phyloP scores from a whole-genome alignment of 179 eudicot species.

The Sideroxylon spinosum region DNA sequence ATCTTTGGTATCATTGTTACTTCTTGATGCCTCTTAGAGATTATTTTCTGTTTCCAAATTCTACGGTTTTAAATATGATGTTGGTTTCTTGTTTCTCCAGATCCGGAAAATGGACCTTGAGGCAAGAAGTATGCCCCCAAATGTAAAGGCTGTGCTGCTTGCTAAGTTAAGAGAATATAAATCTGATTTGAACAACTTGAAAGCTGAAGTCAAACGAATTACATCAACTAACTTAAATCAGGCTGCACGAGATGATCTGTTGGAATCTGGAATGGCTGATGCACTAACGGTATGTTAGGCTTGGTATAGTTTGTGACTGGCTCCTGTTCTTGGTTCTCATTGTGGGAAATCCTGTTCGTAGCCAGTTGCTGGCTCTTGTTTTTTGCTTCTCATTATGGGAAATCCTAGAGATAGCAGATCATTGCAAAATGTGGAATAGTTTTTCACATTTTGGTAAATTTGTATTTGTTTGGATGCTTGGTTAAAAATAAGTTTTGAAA shows the following conservation, averaged over 20 bases:
- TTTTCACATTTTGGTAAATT: neutral
- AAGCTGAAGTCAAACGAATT: slow-evolving; percentile 50
- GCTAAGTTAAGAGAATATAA: slow-evolving; percentile 67
- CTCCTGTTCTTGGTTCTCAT: neutral
- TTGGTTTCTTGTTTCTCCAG: slow-evolving; percentile 27
- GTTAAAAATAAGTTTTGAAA: neutral
- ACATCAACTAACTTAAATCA: slow-evolving; percentile 42
- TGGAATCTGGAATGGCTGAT: slow-evolving; percentile 77
- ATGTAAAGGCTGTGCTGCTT: slow-evolving; percentile 62
- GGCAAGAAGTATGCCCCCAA: slow-evolving; percentile 68
- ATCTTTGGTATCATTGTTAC: slow-evolving; percentile 37
- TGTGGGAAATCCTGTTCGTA: neutral
- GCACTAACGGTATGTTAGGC: slow-evolving; percentile 38
- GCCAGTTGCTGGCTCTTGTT: neutral
- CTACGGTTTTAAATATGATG: neutral
- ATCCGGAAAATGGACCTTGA: slow-evolving; percentile 71
- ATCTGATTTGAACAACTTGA: slow-evolving; percentile 66
- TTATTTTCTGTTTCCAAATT: slow-evolving; percentile 6
- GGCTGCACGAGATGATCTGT: slow-evolving; percentile 59
- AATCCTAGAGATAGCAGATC: neutral
- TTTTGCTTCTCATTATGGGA: neutral
- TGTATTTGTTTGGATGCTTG: neutral
- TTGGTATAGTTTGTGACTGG: neutral
- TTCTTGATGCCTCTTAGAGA: neutral
- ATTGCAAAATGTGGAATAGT: neutral